Evolutionary conservation across 495 filamentous ascomycete species (phyloP), one percentile per base, ranked within the genome.

Genomic region (Penicillium manginii): DNA sequence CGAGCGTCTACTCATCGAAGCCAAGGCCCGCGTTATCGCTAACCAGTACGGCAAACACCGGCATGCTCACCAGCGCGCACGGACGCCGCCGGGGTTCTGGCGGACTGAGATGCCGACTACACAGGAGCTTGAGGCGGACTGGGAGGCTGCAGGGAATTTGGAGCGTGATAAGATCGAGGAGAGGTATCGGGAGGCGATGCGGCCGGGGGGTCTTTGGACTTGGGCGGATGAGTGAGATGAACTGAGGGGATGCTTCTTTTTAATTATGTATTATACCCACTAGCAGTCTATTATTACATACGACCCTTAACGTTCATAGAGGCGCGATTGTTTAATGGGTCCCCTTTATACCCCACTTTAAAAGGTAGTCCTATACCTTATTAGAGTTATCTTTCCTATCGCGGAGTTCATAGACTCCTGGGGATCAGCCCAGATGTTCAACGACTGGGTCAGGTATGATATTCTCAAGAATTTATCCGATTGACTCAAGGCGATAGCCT

Each of bases 71-170:
- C 83, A 84, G 56, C 82, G 92, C 26, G 73, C 80, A 22, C 75
- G 72, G 32, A 89, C 88, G 12, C 93, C 94, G 3, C 90, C 91
- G 15, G 92, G 92, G 1, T 97, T 89, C 65, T 98, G 94, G 94
- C 81, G 91, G 59, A 81, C 86, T 23, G 93, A 93, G 56, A 92
- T 97, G 73, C 93, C 93, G 11, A 82, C 70, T 42, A 97, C 93
- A 7, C 93, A 96, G 68, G 91, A 96, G 69, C 66, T 85, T 12
- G 77, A 80, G 64, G 68, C 77, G 55, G 84, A 91, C 59, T 83
- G 81, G 48, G 77, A 81, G 66, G 84, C 85, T 64, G 89, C 87
- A 7, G 72, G 76, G 40, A 76, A 72, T 61, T 67, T 83, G 58
- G 86, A 86, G 68, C 77, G 81, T 56, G 72, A 83, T 42, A 81